Conservation (phyloP, 2,329 filamentous ascomycete species). For the Sporothrix mexicana region DNA sequence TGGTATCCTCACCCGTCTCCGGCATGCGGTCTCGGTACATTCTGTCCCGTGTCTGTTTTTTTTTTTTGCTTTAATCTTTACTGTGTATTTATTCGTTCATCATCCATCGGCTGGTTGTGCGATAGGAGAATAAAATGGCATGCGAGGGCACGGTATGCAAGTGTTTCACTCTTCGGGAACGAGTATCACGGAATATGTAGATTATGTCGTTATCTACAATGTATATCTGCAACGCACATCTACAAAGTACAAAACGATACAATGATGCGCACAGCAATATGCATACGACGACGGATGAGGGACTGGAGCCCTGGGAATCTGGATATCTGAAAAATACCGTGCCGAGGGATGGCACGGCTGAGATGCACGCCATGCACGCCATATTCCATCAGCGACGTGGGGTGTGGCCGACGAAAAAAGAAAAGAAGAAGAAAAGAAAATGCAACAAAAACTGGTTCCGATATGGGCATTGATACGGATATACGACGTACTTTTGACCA, state of each 20-base stretch:
- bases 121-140: slow-evolving; percentile 27
- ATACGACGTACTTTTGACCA: not conserved
- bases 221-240: too few relatives aligned
- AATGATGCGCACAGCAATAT: not conserved
- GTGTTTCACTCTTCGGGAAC: slow-evolving; percentile 6
- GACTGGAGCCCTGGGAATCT: not conserved
- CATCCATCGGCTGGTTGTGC: not conserved
- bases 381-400: not conserved
- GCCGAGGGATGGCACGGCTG: too few relatives aligned
- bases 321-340: too few relatives aligned
- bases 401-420: not conserved
- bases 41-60: not conserved
- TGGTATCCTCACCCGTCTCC: not conserved
- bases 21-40: slow-evolving; percentile 3
- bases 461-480: not conserved
- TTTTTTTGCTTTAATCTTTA: too few relatives aligned
- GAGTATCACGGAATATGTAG: not conserved
- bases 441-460: slow-evolving; percentile 1
- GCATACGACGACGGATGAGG: slow-evolving; percentile 12
- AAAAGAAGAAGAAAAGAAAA: not conserved
- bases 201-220: slow-evolving; percentile 12
- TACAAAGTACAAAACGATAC: not conserved
- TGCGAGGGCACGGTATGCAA: slow-evolving; percentile 2
- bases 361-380: slow-evolving; percentile 22
- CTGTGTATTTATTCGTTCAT: too few relatives aligned